phyloP scores from a whole-genome alignment of 192 early-diverging fungal genomes.

The Piromyces finnis region DNA sequence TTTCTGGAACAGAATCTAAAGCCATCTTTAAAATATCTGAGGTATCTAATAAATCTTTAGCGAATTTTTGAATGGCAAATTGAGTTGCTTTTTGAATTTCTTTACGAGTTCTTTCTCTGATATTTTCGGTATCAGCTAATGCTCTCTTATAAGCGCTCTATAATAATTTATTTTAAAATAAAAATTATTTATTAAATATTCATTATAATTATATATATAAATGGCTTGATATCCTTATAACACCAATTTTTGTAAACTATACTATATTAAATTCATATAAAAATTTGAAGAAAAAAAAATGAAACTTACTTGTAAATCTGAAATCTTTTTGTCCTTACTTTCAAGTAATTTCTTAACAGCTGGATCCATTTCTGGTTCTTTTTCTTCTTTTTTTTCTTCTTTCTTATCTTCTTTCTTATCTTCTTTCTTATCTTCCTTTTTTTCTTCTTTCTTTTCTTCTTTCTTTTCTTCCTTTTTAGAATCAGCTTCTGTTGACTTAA shows the following conservation, averaged over 20 bases:
- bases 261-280: no score
- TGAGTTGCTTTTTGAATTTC: slow-evolving; percentile 64
- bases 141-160: slow-evolving; percentile 80
- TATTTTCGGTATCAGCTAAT: slow-evolving; percentile 92
- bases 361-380: neutral
- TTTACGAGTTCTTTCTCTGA: slow-evolving; percentile 68
- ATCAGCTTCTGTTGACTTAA: neutral
- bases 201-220: no score
- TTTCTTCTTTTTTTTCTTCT: neutral
- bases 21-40: slow-evolving; percentile 84
- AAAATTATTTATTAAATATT: slow-evolving; percentile 24
- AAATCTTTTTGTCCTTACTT: slow-evolving; percentile 63
- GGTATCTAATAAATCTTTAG: slow-evolving; percentile 83
- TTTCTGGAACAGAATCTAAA: slow-evolving; percentile 67
- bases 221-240: no score
- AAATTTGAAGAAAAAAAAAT: neutral
- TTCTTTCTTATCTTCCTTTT: slow-evolving; percentile 6
- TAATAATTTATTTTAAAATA: slow-evolving; percentile 9
- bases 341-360: slow-evolving; percentile 6
- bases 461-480: neutral
- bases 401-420: neutral
- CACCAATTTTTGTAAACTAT: no score
- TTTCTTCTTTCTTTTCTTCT: slow-evolving; percentile 5
- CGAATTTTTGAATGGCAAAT: slow-evolving; percentile 95
- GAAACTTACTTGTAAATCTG: slow-evolving; percentile 50